Percentiles rank a stretch among this genome's conserved stretches.
phyloP scores from a whole-genome alignment of 2,329 filamentous ascomycete genomes.

The Claviceps fusiformis region DNA sequence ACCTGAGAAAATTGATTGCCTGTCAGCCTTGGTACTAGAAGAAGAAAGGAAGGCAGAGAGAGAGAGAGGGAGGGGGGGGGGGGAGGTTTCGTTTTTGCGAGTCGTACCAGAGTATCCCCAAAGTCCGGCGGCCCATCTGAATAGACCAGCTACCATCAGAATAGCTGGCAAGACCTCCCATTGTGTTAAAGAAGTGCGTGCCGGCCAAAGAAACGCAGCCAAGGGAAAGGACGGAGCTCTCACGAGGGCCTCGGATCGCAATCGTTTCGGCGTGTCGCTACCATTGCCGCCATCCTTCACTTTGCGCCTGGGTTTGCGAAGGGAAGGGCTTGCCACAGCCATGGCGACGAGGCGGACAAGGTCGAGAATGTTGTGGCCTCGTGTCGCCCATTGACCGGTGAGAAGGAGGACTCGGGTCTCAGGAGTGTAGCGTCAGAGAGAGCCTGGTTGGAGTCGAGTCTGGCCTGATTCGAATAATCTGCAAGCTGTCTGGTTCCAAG shows the following conservation, averaged over 20 bases:
- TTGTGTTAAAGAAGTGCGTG: slow-evolving; percentile 70
- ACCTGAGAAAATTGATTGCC: slow-evolving; percentile 32
- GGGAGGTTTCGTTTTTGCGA: not conserved
- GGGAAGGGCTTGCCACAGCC: slow-evolving; percentile 38
- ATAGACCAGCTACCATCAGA: slow-evolving; percentile 79
- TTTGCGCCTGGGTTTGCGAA: slow-evolving; percentile 48
- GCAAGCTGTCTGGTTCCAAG: too few relatives aligned
- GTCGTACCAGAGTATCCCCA: slow-evolving; percentile 83
- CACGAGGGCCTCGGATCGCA: slow-evolving; percentile 29
- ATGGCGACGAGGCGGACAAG: slow-evolving; percentile 11
- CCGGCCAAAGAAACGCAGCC: slow-evolving; percentile 88
- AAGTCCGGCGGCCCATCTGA: slow-evolving; percentile 81
- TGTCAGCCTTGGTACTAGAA: not conserved
- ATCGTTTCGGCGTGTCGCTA: slow-evolving; percentile 19
- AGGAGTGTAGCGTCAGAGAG: too few relatives aligned
- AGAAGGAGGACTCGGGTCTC: too few relatives aligned
- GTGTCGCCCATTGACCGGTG: too few relatives aligned
- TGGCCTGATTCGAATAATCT: not conserved
- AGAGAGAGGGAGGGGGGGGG: too few relatives aligned
- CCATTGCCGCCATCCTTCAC: slow-evolving; percentile 29
- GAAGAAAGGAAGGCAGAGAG: not conserved
- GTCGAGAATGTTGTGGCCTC: not conserved
- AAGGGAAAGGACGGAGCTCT: slow-evolving; percentile 70
- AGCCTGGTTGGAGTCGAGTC: too few relatives aligned
- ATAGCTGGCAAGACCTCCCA: slow-evolving; percentile 84